phyloP scores from a whole-genome alignment of 441 rosid species.

The Kokia cookei region DNA sequence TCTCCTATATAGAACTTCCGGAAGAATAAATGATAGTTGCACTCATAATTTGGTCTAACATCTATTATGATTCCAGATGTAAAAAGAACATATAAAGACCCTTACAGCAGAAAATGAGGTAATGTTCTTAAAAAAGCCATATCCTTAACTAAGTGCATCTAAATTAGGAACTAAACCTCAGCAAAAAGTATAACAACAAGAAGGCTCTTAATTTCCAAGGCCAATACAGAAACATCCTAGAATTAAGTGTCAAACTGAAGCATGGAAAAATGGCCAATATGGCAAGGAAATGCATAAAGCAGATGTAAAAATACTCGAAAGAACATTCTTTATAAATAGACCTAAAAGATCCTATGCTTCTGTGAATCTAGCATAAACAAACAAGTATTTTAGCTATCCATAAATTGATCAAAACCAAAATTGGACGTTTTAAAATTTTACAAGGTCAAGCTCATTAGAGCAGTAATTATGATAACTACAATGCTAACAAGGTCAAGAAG shows the following conservation, averaged over 20 bases:
- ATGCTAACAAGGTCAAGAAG: neutral
- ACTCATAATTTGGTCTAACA: neutral
- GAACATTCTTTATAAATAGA: neutral
- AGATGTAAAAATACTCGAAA: neutral
- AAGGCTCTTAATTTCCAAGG: neutral
- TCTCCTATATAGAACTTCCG: neutral
- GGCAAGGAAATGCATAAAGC: neutral
- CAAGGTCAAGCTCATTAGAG: neutral
- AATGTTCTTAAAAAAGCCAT: neutral
- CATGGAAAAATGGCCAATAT: neutral
- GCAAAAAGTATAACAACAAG: neutral
- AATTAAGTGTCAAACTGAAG: neutral
- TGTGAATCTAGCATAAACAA: neutral
- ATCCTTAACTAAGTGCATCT: neutral
- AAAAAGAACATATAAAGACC: neutral
- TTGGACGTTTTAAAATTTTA: neutral
- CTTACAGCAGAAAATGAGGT: neutral
- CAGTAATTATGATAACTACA: neutral
- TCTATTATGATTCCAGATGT: neutral
- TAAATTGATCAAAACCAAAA: neutral
- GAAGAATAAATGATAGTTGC: neutral
- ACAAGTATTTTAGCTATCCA: neutral
- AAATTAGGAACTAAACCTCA: neutral
- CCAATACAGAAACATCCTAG: neutral
- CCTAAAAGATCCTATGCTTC: neutral